These are phyloP conservation scores for Alternaria rosae DNA, from an alignment of 2,329 filamentous ascomycete species.

Conservation along the genomic window DNA sequence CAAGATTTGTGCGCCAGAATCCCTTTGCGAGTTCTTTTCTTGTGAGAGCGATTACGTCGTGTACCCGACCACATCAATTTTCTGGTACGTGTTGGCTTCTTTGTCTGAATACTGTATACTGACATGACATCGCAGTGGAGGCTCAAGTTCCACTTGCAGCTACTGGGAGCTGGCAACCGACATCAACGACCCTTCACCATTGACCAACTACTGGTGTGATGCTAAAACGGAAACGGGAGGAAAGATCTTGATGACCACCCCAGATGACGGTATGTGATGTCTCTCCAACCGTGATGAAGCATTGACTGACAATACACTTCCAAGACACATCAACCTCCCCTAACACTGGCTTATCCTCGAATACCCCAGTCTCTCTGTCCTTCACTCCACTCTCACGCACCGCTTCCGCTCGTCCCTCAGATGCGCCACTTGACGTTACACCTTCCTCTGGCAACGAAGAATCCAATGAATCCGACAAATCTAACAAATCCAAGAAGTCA, in stretches of 20 bases:
- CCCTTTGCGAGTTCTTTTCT: conserved; percentile 17
- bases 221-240: conserved; percentile 10
- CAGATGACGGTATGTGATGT: conserved; percentile 1
- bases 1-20: conserved; percentile 9
- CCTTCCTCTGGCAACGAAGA: background rate
- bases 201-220: conserved; percentile 26
- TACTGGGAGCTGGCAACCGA: conserved; percentile 15
- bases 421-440: background rate
- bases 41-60: conserved; percentile 14
- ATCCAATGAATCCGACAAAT: background rate
- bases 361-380: background rate
- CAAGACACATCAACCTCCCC: conserved; percentile 1
- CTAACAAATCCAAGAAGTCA: background rate
- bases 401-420: background rate
- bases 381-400: background rate
- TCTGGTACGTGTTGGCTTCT: conserved; percentile 9
- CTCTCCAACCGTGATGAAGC: background rate
- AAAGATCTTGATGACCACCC: conserved; percentile 16
- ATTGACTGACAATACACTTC: background rate
- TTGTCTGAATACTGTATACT: background rate
- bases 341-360: background rate
- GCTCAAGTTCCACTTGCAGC: conserved; percentile 14
- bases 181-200: conserved; percentile 13
- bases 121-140: conserved; percentile 4
- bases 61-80: conserved; percentile 1